Conservation (phyloP, 495 filamentous ascomycete species). For the Elaphomyces granulatus region DNA sequence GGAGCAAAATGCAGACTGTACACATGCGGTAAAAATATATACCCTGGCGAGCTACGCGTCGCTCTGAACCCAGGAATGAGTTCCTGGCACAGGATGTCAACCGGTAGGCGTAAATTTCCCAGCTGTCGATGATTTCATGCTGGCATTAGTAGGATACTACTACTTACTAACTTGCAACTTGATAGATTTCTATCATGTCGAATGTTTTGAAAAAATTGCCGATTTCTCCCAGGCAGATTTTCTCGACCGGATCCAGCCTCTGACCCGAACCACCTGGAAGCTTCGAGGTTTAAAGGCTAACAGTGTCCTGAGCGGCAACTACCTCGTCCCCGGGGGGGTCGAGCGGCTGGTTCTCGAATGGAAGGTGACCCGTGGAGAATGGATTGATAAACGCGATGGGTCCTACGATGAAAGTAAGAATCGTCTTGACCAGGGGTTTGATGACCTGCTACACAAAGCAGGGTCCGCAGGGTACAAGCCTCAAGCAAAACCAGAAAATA, state of each 20-base stretch:
- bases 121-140: too few relatives aligned
- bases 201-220: slow-evolving; percentile 6
- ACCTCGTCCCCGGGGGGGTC: slow-evolving; percentile 3
- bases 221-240: slow-evolving; percentile 4
- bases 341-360: slow-evolving; percentile 7
- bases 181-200: slow-evolving; percentile 5
- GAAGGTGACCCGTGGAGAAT: slow-evolving; percentile 4
- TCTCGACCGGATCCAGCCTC: slow-evolving; percentile 5
- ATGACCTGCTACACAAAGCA: slow-evolving; percentile 1
- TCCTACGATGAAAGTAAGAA: slow-evolving; percentile 1
- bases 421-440: neutral
- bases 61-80: too few relatives aligned
- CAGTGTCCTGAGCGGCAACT: slow-evolving; percentile 4
- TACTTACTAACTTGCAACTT: too few relatives aligned
- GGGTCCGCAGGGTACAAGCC: neutral
- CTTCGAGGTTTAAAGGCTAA: slow-evolving; percentile 4
- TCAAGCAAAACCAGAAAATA: neutral
- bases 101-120: too few relatives aligned
- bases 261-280: slow-evolving; percentile 3
- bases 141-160: too few relatives aligned
- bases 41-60: too few relatives aligned
- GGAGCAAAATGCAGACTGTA: too few relatives aligned
- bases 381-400: slow-evolving; percentile 7
- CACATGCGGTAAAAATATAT: too few relatives aligned
- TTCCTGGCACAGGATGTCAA: too few relatives aligned